These are phyloP conservation scores for Aspergillus hancockii DNA, from an alignment of 495 filamentous ascomycete genomes.

Conservation along the genomic window DNA sequence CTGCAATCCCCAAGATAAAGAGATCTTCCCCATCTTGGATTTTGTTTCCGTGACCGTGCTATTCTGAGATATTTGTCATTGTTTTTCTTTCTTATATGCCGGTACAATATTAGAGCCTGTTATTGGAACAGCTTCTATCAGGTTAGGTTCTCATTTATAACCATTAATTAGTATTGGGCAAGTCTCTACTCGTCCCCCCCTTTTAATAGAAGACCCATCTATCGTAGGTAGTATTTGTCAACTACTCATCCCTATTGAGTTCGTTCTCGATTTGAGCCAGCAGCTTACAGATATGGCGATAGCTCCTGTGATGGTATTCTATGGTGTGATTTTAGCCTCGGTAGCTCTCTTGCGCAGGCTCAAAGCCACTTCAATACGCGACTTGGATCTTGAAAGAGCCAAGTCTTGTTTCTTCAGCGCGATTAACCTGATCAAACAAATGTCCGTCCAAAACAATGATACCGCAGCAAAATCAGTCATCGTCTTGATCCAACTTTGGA, in stretches of 20 bases:
- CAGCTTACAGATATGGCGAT: constrained; percentile 25
- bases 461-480: constrained; percentile 33
- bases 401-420: constrained; percentile 34
- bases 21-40: too few relatives aligned
- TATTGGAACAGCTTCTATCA: too few relatives aligned
- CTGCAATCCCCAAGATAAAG: too few relatives aligned
- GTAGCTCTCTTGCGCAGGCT: constrained; percentile 40
- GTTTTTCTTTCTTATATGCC: too few relatives aligned
- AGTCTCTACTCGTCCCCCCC: too few relatives aligned
- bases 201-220: too few relatives aligned
- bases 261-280: constrained; percentile 26
- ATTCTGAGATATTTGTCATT: too few relatives aligned
- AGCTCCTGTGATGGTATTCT: constrained; percentile 34
- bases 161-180: too few relatives aligned
- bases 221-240: too few relatives aligned
- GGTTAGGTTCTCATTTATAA: too few relatives aligned
- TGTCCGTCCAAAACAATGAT: constrained; percentile 42
- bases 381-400: constrained; percentile 36
- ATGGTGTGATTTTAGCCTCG: constrained; percentile 36
- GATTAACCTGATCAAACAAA: constrained; percentile 41
- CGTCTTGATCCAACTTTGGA: constrained; percentile 43
- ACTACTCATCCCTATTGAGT: constrained; percentile 37
- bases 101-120: too few relatives aligned
- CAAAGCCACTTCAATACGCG: constrained; percentile 32
- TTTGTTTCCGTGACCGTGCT: too few relatives aligned